Evolutionary conservation across 2,329 filamentous ascomycete genomes (phyloP).

Genomic region (Apiospora saccharicola): DNA sequence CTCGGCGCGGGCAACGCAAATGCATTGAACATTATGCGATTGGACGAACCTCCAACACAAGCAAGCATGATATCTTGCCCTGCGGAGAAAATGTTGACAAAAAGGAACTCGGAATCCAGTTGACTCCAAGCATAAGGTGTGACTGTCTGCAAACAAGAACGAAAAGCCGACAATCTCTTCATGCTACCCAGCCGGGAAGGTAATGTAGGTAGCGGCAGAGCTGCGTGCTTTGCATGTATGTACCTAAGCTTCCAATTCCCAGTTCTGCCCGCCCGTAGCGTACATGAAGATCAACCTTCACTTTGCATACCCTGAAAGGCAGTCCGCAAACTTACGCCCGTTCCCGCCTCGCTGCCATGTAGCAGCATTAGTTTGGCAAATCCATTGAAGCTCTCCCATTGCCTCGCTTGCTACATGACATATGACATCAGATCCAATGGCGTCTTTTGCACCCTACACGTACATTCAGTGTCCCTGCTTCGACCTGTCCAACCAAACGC

Average conservation of each 20-base stretch:
- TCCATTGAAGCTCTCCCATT: too few relatives aligned
- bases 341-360: constrained; percentile 17
- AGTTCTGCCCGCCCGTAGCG: constrained; percentile 19
- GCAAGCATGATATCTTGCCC: background rate
- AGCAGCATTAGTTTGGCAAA: background rate
- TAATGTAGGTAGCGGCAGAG: background rate
- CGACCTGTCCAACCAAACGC: constrained; percentile 47
- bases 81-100: background rate
- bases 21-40: background rate
- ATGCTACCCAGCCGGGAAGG: background rate
- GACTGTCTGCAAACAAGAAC: too few relatives aligned
- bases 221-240: background rate
- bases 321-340: constrained; percentile 5
- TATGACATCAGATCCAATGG: constrained; percentile 47
- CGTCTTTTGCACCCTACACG: constrained; percentile 65
- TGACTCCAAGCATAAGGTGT: background rate
- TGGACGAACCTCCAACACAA: background rate
- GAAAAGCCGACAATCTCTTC: too few relatives aligned
- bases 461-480: constrained; percentile 71
- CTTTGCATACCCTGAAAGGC: constrained; percentile 7
- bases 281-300: constrained; percentile 19
- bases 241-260: constrained; percentile 11
- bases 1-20: background rate
- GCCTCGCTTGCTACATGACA: background rate
- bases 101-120: background rate